Base-by-base conservation (phyloP, 108 stramenopile genomes). In the Seminavis robusta region DNA sequence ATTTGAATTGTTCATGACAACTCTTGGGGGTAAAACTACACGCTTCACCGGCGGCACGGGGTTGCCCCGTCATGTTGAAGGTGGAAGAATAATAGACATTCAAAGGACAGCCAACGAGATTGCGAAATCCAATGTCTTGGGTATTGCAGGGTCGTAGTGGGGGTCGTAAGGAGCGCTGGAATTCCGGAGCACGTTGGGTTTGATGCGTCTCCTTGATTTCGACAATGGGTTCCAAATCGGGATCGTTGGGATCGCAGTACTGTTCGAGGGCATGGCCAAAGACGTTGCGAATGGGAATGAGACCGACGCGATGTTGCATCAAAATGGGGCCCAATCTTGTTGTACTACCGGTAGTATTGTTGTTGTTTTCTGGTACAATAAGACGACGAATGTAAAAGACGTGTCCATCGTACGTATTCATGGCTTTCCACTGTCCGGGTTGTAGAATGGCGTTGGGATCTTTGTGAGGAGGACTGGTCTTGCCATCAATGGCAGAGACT, bases 251-350 rank as follows among this genome's bases (percentile, higher is more conserved):
- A 33, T 69, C 54, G 29, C 61, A 57, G 11, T 17, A 0, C 10
- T 40, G 21, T 7, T 39, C 36, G 33, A 42, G 42, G 9, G 69
- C n/a, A n/a, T n/a, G n/a, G n/a, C n/a, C n/a, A n/a, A n/a, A n/a
- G n/a, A n/a, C n/a, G n/a, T 73, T 67, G 24, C 71, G 61, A 28
- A 73, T 52, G 17, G 66, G 65, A 27, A 67, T 55, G 34, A 67
- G 15, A 20, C 71, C 71, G 1, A 47, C 61, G 27, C 71, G 71
- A 29, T 73, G 65, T 44, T 65, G 70, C 20, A 67, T 33, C 1
- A 73, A 54, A 8, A 73, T 16, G 8, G n/a, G n/a, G n/a, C n/a
- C n/a, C n/a, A n/a, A n/a, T n/a, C n/a, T n/a, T n/a, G n/a, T n/a
- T n/a, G 43, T 29, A 40, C 66, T 60, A 1, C 25, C 16, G n/a